Evolutionary conservation across 1,139 yeast species (phyloP).

Genomic region (Candida pseudoviswanathii): DNA sequence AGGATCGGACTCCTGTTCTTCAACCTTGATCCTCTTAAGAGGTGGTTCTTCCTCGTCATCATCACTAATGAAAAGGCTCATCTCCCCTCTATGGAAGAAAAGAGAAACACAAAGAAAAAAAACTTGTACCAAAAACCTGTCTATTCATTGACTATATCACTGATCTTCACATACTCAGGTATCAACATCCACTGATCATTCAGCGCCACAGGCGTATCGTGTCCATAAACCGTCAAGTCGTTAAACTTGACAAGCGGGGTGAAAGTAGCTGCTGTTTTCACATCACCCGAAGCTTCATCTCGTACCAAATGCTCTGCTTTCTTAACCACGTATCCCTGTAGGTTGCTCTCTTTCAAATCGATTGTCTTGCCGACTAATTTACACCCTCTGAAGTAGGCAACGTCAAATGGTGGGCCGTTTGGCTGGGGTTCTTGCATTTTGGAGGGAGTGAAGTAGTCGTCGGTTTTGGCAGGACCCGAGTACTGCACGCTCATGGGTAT

Average conservation of each 20-base stretch:
- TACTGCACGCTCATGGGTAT: conserved; percentile 44
- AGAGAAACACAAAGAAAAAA: neutral
- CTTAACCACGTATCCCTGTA: conserved; percentile 34
- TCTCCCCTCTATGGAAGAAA: neutral
- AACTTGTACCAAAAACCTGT: neutral
- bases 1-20: conserved; percentile 10
- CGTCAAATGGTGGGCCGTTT: conserved; percentile 16
- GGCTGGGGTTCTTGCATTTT: conserved; percentile 23
- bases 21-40: conserved; percentile 10
- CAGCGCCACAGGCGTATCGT: conserved; percentile 35
- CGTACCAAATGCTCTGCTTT: conserved; percentile 31
- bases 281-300: conserved; percentile 21
- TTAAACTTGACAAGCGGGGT: conserved; percentile 36
- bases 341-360: conserved; percentile 19
- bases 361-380: conserved; percentile 34
- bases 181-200: conserved; percentile 36
- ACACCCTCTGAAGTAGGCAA: conserved; percentile 45
- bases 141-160: conserved; percentile 32
- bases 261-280: conserved; percentile 29
- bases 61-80: conserved; percentile 10
- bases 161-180: conserved; percentile 37
- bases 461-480: conserved; percentile 41
- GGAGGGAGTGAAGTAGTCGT: conserved; percentile 39
- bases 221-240: conserved; percentile 38
- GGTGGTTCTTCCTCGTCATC: conserved; percentile 13